A percentile compares a stretch with the other conserved stretches of the same genome.
Evolutionary conservation across 441 rosid genomes (phyloP).

Genomic region (Sinapis alba): DNA sequence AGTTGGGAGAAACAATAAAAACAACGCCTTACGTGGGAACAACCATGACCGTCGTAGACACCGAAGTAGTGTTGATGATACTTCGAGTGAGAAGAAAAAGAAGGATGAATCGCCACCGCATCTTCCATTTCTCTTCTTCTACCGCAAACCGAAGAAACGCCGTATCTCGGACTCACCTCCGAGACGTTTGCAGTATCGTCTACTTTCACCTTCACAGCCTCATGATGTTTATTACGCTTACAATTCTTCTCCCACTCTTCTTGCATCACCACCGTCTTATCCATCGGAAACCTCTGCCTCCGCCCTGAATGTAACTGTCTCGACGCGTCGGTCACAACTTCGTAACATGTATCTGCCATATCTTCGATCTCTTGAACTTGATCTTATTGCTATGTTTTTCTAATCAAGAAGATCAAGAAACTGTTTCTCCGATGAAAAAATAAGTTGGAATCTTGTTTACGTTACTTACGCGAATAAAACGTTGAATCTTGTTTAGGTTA

Average conservation of each 20-base stretch:
- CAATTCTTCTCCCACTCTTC: constrained; percentile 20
- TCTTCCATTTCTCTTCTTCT: constrained; percentile 73
- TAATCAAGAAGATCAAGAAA: neutral
- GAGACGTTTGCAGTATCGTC: neutral
- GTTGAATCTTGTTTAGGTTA: constrained; percentile 7
- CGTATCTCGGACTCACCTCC: constrained; percentile 44
- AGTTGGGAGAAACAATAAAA: neutral
- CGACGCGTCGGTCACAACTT: constrained; percentile 55
- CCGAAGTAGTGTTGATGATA: constrained; percentile 62
- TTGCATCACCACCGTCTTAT: constrained; percentile 13
- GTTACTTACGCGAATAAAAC: neutral
- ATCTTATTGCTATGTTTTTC: neutral
- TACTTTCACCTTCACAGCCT: neutral
- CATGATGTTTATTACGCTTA: constrained; percentile 23
- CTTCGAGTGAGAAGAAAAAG: constrained; percentile 27
- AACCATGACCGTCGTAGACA: constrained; percentile 92
- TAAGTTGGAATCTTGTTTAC: neutral
- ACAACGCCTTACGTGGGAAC: constrained; percentile 75
- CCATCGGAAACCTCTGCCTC: constrained; percentile 36
- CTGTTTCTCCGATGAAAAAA: neutral
- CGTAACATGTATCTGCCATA: constrained; percentile 73
- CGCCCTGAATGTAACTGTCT: constrained; percentile 44
- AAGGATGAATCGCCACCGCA: constrained; percentile 53
- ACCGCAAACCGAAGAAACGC: constrained; percentile 56
- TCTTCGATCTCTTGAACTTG: neutral